Evolutionary conservation across 1,139 yeast genomes (phyloP).

Genomic region (Scheffersomyces insectosa): DNA sequence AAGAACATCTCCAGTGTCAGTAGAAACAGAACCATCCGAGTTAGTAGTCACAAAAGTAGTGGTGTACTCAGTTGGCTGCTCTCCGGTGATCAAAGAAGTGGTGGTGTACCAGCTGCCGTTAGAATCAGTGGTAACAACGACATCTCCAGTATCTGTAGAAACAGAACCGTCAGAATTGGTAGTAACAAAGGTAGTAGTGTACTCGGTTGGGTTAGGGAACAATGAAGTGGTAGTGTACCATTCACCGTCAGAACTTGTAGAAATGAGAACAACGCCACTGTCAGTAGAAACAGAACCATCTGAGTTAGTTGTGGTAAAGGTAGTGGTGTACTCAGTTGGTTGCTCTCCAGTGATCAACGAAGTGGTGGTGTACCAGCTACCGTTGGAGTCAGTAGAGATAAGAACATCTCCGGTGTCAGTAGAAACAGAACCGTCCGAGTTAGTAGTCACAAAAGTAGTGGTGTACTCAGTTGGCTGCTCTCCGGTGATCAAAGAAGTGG

Average conservation of each 20-base stretch:
- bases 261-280: conserved; percentile 14
- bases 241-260: conserved; percentile 12
- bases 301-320: conserved; percentile 15
- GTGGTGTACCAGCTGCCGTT: conserved; percentile 7
- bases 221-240: conserved; percentile 5
- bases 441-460: conserved; percentile 6
- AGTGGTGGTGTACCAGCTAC: conserved; percentile 12
- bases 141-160: conserved; percentile 4
- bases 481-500: conserved; percentile 1
- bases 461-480: conserved; percentile 5
- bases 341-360: conserved; percentile 3
- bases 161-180: conserved; percentile 3
- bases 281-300: conserved; percentile 18
- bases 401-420: conserved; percentile 14
- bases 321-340: conserved; percentile 19
- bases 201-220: conserved; percentile 5
- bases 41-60: conserved; percentile 7
- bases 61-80: conserved; percentile 5
- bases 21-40: conserved; percentile 13
- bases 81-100: not conserved
- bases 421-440: conserved; percentile 13
- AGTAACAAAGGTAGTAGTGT: conserved; percentile 9
- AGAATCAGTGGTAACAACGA: conserved; percentile 5
- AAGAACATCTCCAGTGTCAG: conserved; percentile 13
- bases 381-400: conserved; percentile 11